These are phyloP conservation scores for Aquanectria penicillioides DNA, from an alignment of 2,329 filamentous ascomycete species.

Conservation along the genomic window DNA sequence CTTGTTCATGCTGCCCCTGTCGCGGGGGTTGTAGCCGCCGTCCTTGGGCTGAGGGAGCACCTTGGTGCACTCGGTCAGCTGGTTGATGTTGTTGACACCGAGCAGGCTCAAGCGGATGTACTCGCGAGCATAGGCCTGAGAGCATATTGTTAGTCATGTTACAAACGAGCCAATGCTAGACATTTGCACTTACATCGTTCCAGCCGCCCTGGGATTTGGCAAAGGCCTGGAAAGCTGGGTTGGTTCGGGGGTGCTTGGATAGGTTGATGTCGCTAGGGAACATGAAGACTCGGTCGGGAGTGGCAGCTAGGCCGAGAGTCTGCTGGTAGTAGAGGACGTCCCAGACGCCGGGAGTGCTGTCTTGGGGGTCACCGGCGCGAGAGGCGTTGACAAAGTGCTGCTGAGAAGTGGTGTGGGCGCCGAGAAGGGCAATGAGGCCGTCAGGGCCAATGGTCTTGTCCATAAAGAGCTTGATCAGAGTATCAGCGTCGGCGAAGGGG, in stretches of 20 bases:
- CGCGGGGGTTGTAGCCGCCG: conserved; percentile 26
- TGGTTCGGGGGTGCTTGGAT: conserved; percentile 48
- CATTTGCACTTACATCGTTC: conserved; percentile 49
- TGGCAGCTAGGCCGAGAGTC: conserved; percentile 43
- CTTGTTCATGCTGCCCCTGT: conserved; percentile 37
- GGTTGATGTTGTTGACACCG: conserved; percentile 66
- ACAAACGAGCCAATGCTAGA: neutral
- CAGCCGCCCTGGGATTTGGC: conserved; percentile 49
- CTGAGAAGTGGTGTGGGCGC: conserved; percentile 63
- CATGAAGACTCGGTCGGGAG: conserved; percentile 51
- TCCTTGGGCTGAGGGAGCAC: conserved; percentile 53
- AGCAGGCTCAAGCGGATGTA: conserved; percentile 65
- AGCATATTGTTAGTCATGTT: conserved; percentile 1
- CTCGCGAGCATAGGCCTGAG: conserved; percentile 60
- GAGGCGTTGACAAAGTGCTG: conserved; percentile 56
- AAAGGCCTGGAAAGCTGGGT: conserved; percentile 51
- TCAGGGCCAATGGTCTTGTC: conserved; percentile 63
- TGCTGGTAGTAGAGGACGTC: conserved; percentile 61
- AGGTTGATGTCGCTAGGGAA: conserved; percentile 55
- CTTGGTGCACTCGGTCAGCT: conserved; percentile 64
- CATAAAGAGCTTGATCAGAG: conserved; percentile 58
- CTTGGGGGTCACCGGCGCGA: conserved; percentile 57
- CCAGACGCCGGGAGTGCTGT: conserved; percentile 63
- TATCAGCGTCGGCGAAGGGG: conserved; percentile 55
- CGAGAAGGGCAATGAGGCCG: conserved; percentile 63